A percentile compares a stretch with the other conserved stretches of the same genome.
Conservation (phyloP, 257 asterid genomes). For the Cordia subcordata region DNA sequence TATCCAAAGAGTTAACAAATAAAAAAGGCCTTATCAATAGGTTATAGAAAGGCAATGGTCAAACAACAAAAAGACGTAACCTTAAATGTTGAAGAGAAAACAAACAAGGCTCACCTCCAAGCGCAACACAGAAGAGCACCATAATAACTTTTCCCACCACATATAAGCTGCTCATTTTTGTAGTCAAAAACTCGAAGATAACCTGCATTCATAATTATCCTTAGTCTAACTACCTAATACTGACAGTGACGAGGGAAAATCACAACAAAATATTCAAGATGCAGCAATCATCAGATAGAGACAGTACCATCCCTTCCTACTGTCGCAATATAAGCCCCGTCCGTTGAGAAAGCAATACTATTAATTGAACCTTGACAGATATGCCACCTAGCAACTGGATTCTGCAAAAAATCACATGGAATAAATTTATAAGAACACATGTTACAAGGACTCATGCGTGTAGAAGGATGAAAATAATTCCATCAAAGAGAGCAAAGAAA, state of each 20-base stretch:
- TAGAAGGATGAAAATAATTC: too few species aligned
- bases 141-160: slow-evolving; percentile 96
- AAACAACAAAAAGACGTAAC: not conserved
- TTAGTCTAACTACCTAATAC: slow-evolving; percentile 14
- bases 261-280: not conserved
- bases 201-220: slow-evolving; percentile 46
- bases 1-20: too few species aligned
- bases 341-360: slow-evolving; percentile 70
- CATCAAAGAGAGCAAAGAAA: too few species aligned
- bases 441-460: too few species aligned
- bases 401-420: slow-evolving; percentile 40
- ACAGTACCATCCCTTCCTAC: slow-evolving; percentile 87
- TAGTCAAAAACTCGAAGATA: slow-evolving; percentile 89
- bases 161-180: slow-evolving; percentile 76
- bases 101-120: slow-evolving; percentile 62
- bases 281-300: slow-evolving; percentile 19
- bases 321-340: slow-evolving; percentile 77
- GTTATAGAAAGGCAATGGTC: not conserved
- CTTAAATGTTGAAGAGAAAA: slow-evolving; percentile 2
- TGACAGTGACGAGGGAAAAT: not conserved
- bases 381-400: slow-evolving; percentile 98
- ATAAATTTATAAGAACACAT: not conserved
- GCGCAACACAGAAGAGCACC: slow-evolving; percentile 97
- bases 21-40: too few species aligned
- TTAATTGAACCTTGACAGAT: slow-evolving; percentile 93